Base-by-base conservation (phyloP, 768 basidiomycete genomes). In the Neoboletus brunneissimus region DNA sequence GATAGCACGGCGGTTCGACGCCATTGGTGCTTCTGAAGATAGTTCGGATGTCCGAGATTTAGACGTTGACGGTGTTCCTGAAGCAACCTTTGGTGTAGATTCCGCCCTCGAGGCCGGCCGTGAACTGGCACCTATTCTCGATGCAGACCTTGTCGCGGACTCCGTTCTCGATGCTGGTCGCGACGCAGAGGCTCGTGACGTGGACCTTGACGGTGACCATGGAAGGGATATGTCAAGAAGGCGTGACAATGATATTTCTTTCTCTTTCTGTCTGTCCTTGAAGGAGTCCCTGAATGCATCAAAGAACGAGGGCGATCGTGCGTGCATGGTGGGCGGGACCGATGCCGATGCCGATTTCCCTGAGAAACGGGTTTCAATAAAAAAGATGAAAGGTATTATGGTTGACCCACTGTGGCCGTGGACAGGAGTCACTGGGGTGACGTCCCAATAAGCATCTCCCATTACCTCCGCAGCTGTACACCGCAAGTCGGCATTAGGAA, bases 401-500 rank as follows among this genome's bases (percentile, higher is more conserved):
- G 43, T 35, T 15, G 32, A 71, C 81, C 54, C 61, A 83, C 82
- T 76, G 63, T 84, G 81, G 18, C 67, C 48, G 8, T 57, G 57
- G 41, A 59, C 60, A 44, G 68, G 57, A 13, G 73, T 59, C 20
- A 69, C 66, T 53, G 67, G 68, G 54, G 62, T 38, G 25, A 66
- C 63, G 7, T 74, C 69, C 89, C 89, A 94, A 67, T 87, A 93
- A 1, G 76, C 56, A 63, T 93, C 90, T 23, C 63, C 71, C 71
- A 90, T 82, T 0, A 85, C 82, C 50, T 88, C 82, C 6, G 75
- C 70, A 1, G 88, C 84, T 0, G 84, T 91, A 62, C 85, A 88
- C 11, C 91, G 81, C 55, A 91, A 66, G 64, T 91, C 88, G n/a
- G 88, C 89, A 65, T 90, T 90, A 12, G 91, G 89, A 10, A 81